Base-by-base conservation (phyloP, 2,329 filamentous ascomycete genomes). In the Exophiala alcalophila region DNA sequence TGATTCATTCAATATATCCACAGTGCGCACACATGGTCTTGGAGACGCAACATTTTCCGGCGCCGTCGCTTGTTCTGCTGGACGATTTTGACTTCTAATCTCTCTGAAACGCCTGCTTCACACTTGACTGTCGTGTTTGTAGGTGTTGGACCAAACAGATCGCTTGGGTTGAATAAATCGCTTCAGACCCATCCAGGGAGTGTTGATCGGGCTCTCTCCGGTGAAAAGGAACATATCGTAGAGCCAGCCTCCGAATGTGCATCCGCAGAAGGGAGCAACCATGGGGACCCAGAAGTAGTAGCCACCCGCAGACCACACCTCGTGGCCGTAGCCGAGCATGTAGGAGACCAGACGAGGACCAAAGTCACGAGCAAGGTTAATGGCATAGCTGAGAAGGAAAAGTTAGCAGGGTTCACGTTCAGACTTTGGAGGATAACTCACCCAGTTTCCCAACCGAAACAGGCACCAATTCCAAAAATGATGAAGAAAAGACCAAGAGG, bases 371-470 rank as follows among this genome's bases (percentile, higher is more conserved):
- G 82, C 83, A 27, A 85, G 63, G 56, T 87, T 87, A 53, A 87
- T 85, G 9, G 83, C 83, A 63, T 84, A 88, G 21, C 84, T 83
- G 0, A 16, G 14, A 11, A 16, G 14, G 20, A 7, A 18, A 10
- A 26, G 37, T 40, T 16, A 40, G 37, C 25, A 5, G 6, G 5
- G 16, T 26, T 7, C 9, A 30, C 12, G 6, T 30, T 14, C 9
- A 2, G 9, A 23, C 10, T 11, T 9, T 9, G 4, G 5, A 26
- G 4, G 4, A 23, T 11, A 40, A 40, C 37, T 40, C 33, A 40
- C 37, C n/a, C n/a, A 1, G 83, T 88, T 61, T 87, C 77, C 81
- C 81, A 86, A 5, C 84, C 84, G 56, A 85, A 87, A 59, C 81
- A 84, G 21, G 80, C 79, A 12, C 82, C 83, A 15, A 87, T 78